Base-by-base conservation (phyloP, 176 grass and related monocot species). In the Coix lacrymajobi region DNA sequence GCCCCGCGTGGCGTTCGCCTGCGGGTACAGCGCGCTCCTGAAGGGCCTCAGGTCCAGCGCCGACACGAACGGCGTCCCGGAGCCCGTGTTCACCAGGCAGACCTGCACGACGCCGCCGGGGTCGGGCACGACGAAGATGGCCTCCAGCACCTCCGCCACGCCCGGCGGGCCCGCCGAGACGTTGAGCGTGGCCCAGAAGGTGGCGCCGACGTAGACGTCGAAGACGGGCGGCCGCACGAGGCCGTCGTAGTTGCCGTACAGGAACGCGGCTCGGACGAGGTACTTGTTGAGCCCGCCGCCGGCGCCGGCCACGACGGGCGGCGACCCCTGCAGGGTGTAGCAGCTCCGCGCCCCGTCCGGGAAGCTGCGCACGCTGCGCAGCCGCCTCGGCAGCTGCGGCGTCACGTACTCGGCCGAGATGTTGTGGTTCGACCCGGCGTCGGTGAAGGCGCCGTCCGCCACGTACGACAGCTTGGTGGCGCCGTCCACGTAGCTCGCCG, bases 1-100 rank as follows among this genome's bases (percentile, higher is more conserved):
- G 14, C 62, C 69, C 68, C 61, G 81, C 8, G 30, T 74, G 17
- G 29, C 40, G 71, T 80, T 84, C 8, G 7, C 75, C 0, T 28
- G 61, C 10, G 32, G 36, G n/a, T 86, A 90, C 6, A 86, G 32
- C 17, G 4, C n/a, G 61, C 25, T 75, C 69, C 77, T 40, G 15
- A 94, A 28, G 0, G 92, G 88, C 82, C 92, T 77, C 29, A 91
- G 34, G 15, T 86, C 92, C 33, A 94, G 73, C 6, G 6, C 15
- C 3, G 92, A 94, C 36, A 94, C 69, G 66, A 94, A 94, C 7
- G 91, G 91, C 16, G 81, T 90, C 6, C 91, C 91, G 17, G 32
- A 3, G 32, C 82, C 78, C 0, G 69, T 89, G 73, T 92, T 81
- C 11, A 81, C 48, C 54, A 92, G 62, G 66, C 90, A 92, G 7